Conservation (phyloP, 2,329 filamentous ascomycete species). For the Aspergillus viridinutans region DNA sequence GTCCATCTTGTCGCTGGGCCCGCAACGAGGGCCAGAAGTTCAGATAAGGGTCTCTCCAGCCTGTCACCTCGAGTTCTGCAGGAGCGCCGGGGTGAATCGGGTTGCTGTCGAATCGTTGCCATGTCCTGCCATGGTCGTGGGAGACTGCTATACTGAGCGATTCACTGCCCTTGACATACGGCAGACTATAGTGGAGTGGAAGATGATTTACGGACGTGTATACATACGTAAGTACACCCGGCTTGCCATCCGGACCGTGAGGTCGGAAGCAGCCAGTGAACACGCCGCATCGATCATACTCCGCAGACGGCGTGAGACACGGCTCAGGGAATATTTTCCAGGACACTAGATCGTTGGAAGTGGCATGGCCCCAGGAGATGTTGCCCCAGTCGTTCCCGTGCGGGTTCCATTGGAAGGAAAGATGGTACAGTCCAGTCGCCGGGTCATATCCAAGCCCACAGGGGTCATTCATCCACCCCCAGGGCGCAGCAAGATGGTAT, state of each 20-base stretch:
- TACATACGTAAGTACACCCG: constrained; percentile 30
- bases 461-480: constrained; percentile 44
- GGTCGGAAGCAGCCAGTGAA: constrained; percentile 41
- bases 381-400: constrained; percentile 40
- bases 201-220: constrained; percentile 41
- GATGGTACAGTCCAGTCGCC: constrained; percentile 36
- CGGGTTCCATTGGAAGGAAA: constrained; percentile 44
- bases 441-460: constrained; percentile 41
- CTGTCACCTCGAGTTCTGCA: constrained; percentile 32
- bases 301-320: constrained; percentile 28
- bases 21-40: constrained; percentile 26
- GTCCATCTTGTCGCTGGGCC: constrained; percentile 1
- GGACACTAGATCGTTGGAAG: constrained; percentile 35
- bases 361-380: constrained; percentile 41
- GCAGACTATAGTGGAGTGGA: constrained; percentile 39
- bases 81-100: constrained; percentile 37
- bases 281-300: constrained; percentile 39
- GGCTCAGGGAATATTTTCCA: constrained; percentile 32
- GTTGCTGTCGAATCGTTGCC: constrained; percentile 33
- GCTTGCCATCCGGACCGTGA: constrained; percentile 18
- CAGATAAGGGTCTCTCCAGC: constrained; percentile 43
- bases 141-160: constrained; percentile 38
- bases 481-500: constrained; percentile 36
- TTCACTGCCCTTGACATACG: constrained; percentile 35
- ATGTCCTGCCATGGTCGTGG: constrained; percentile 34